A percentile compares a stretch with the other conserved stretches of the same genome.
Evolutionary conservation across 2,329 filamentous ascomycete genomes (phyloP).

Genomic region (Alternaria arborescens): DNA sequence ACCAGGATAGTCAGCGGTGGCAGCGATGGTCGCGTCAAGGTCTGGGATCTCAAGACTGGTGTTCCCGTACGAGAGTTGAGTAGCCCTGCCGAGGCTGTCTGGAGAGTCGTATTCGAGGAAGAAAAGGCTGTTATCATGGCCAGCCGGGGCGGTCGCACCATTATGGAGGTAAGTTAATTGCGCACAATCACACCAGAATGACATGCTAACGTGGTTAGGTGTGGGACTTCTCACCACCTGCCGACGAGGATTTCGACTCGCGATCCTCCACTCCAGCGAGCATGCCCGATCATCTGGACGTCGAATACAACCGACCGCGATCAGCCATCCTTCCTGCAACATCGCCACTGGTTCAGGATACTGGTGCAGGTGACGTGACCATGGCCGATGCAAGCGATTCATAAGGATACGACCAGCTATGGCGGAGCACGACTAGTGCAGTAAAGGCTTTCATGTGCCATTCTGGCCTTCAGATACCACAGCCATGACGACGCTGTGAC

Average conservation of each 20-base stretch:
- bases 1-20: slow-evolving; percentile 94
- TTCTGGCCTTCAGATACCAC: neutral
- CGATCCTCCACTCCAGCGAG: slow-evolving; percentile 55
- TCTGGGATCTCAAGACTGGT: slow-evolving; percentile 95
- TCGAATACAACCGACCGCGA: slow-evolving; percentile 43
- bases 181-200: slow-evolving; percentile 4
- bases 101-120: slow-evolving; percentile 97
- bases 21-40: slow-evolving; percentile 96
- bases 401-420: neutral
- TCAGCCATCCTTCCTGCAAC: slow-evolving; percentile 42
- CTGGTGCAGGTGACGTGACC: slow-evolving; percentile 38
- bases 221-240: slow-evolving; percentile 87
- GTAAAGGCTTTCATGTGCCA: neutral
- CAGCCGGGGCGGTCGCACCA: slow-evolving; percentile 80
- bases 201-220: slow-evolving; percentile 66
- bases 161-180: slow-evolving; percentile 84
- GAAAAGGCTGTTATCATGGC: slow-evolving; percentile 98
- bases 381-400: slow-evolving; percentile 43
- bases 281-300: slow-evolving; percentile 51
- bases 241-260: slow-evolving; percentile 60
- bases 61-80: slow-evolving; percentile 90
- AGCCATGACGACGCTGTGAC: neutral
- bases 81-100: slow-evolving; percentile 90
- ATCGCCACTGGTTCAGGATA: slow-evolving; percentile 33
- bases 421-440: slow-evolving; percentile 2